These are phyloP conservation scores for Vigna reflexopilosa DNA, from an alignment of 306 rosid genomes.

Conservation along the genomic window DNA sequence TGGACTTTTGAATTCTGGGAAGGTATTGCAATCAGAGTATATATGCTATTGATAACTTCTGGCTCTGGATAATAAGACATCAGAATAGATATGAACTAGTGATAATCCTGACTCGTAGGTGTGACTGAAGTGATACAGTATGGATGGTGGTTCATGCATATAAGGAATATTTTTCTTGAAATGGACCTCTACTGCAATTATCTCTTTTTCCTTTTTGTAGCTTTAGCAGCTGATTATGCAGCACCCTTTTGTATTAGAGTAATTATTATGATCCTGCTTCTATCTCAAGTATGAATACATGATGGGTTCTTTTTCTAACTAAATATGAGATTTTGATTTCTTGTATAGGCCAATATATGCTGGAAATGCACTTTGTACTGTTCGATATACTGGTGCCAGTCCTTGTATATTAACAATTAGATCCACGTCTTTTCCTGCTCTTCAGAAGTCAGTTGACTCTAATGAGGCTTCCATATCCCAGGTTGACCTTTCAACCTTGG, in stretches of 20 bases:
- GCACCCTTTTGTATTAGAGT: constrained; percentile 17
- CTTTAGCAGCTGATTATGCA: constrained; percentile 26
- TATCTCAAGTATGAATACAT: constrained; percentile 25
- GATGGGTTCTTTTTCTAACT: constrained; percentile 25
- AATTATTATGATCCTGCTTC: constrained; percentile 30
- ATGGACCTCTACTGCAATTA: neutral
- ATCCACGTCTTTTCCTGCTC: constrained; percentile 80
- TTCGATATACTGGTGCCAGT: constrained; percentile 73
- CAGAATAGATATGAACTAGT: constrained; percentile 7
- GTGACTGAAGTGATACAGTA: constrained; percentile 26
- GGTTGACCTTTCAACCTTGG: constrained; percentile 92
- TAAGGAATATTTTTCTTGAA: neutral
- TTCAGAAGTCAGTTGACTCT: constrained; percentile 53
- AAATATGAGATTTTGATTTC: constrained; percentile 41
- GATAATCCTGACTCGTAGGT: neutral
- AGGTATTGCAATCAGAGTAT: constrained; percentile 13
- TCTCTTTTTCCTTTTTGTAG: neutral
- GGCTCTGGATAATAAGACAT: constrained; percentile 33
- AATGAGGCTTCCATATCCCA: constrained; percentile 73
- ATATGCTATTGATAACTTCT: constrained; percentile 16
- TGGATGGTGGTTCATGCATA: constrained; percentile 23
- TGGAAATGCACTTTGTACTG: constrained; percentile 91
- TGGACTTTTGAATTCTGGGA: constrained; percentile 3
- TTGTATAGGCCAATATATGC: constrained; percentile 93
- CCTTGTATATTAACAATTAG: constrained; percentile 90